Evolutionary conservation across 2,329 filamentous ascomycete genomes (phyloP).

Genomic region (Talaromyces amestolkiae): DNA sequence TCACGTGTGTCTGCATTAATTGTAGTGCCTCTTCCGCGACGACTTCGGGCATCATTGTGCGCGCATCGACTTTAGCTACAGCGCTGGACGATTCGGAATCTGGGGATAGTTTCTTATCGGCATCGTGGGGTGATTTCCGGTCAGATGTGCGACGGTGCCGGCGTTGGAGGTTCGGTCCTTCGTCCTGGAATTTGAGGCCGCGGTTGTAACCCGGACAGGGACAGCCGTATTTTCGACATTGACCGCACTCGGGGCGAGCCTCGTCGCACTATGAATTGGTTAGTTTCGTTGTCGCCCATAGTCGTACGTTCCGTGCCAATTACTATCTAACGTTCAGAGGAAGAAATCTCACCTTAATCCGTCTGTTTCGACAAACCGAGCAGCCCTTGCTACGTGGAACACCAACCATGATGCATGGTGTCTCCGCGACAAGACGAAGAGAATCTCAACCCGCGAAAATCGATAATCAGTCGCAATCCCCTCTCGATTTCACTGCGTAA

Average conservation of each 20-base stretch:
- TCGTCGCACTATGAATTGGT: conserved; percentile 29
- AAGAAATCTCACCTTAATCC: conserved; percentile 34
- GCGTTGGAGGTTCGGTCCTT: conserved; percentile 30
- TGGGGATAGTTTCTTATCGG: background rate
- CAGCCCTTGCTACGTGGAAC: conserved; percentile 44
- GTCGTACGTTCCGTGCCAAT: background rate
- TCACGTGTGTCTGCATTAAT: conserved; percentile 16
- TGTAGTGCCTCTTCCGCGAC: conserved; percentile 16
- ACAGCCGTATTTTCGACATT: conserved; percentile 31
- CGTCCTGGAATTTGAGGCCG: conserved; percentile 33
- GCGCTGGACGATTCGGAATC: conserved; percentile 5
- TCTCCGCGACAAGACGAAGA: background rate
- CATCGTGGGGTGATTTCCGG: conserved; percentile 21
- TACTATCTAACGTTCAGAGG: background rate
- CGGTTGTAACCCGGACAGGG: conserved; percentile 28
- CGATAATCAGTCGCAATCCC: background rate
- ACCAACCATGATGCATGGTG: conserved; percentile 37
- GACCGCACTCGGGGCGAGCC: conserved; percentile 29
- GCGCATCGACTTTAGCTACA: background rate
- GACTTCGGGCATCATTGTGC: conserved; percentile 15
- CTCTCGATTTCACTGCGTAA: background rate
- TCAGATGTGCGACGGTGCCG: conserved; percentile 22
- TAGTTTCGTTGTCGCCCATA: background rate
- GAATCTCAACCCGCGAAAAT: background rate
- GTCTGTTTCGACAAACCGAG: conserved; percentile 40